These are phyloP conservation scores for Boletus semigastroideus DNA, from an alignment of 1,284 basidiomycete genomes.

Conservation along the genomic window DNA sequence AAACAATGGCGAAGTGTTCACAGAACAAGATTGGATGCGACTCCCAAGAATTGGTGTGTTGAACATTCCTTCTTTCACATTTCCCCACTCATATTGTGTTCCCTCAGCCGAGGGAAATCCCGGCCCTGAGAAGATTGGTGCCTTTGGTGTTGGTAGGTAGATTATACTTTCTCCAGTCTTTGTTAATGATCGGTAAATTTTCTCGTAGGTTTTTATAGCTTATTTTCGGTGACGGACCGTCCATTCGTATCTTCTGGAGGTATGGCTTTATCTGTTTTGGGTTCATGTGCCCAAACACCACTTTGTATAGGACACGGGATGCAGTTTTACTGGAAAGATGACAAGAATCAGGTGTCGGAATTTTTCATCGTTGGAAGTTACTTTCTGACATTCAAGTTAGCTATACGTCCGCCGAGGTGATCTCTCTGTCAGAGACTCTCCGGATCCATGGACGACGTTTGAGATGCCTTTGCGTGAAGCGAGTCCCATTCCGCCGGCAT, in stretches of 20 bases:
- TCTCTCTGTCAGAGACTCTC: slow-evolving; percentile 38
- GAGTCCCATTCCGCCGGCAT: slow-evolving; percentile 75
- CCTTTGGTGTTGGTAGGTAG: slow-evolving; percentile 12
- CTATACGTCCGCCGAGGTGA: slow-evolving; percentile 56
- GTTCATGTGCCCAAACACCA: neutral
- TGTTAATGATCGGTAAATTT: neutral
- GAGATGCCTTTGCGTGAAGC: slow-evolving; percentile 86
- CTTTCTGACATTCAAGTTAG: neutral
- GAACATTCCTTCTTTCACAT: slow-evolving; percentile 23
- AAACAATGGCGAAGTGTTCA: neutral
- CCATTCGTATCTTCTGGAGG: slow-evolving; percentile 11
- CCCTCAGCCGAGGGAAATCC: slow-evolving; percentile 1
- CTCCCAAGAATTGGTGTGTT: slow-evolving; percentile 3
- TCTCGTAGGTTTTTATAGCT: slow-evolving; percentile 8
- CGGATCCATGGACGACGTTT: slow-evolving; percentile 80
- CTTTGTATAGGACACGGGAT: neutral
- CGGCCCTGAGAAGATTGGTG: slow-evolving; percentile 1
- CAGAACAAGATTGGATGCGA: neutral
- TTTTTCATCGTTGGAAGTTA: slow-evolving; percentile 15
- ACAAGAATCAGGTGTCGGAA: neutral
- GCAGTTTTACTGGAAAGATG: neutral
- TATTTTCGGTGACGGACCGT: slow-evolving; percentile 10
- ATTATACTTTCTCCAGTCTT: neutral
- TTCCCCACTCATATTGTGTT: neutral
- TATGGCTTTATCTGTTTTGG: neutral